Conservation (phyloP, 2,329 filamentous ascomycete species). For the Xylaria sp. region DNA sequence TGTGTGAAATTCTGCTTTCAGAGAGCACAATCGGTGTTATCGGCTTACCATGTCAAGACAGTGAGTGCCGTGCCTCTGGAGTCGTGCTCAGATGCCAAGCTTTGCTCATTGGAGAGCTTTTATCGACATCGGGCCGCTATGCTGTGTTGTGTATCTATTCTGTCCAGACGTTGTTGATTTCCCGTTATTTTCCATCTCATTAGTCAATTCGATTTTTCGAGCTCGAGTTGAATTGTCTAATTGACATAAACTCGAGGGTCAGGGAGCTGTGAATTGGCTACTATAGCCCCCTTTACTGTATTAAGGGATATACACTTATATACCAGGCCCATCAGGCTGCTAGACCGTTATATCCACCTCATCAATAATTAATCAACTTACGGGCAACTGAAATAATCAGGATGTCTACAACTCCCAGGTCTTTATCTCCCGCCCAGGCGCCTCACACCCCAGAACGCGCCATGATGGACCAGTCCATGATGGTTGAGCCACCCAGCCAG, state of each 20-base stretch:
- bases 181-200: constrained; percentile 7
- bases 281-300: background rate
- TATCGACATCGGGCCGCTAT: background rate
- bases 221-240: constrained; percentile 1
- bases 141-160: background rate
- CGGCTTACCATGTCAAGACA: background rate
- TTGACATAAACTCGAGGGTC: background rate
- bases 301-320: background rate
- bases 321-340: background rate
- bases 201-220: constrained; percentile 24
- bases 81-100: constrained; percentile 7
- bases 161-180: background rate
- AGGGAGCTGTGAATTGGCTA: background rate
- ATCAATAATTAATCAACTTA: background rate
- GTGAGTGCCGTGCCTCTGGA: background rate
- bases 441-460: constrained; percentile 38
- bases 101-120: constrained; percentile 5
- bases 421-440: constrained; percentile 39
- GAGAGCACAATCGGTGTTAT: background rate
- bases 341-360: constrained; percentile 4
- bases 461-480: constrained; percentile 45
- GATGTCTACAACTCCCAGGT: constrained; percentile 45
- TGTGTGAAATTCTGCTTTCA: background rate
- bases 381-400: background rate
- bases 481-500: constrained; percentile 46